Evolutionary conservation across 208 protist genomes (phyloP), one percentile per base, ranked within the genome.

Genomic region (Crithidia brevicula): DNA sequence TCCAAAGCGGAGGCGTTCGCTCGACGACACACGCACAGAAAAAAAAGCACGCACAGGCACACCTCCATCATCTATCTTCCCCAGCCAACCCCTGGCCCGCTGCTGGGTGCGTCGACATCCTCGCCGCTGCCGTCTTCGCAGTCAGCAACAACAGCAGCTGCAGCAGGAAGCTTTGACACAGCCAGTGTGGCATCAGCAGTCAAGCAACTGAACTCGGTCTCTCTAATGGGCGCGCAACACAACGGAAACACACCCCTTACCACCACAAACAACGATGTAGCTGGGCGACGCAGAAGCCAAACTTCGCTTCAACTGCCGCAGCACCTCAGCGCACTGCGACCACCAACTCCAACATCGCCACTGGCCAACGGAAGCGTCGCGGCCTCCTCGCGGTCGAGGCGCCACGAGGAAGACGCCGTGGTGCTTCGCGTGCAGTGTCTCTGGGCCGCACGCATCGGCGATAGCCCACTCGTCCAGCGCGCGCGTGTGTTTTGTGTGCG

Each of bases 391-490:
- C 58, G 20, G 0, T 27, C 20, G 11, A 40, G 43, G 4, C 43
- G 40, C 30, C 40, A 52, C 38, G 59, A 59, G 31, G 57, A 64
- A 10, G 43, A 73, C 5, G 57, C 45, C 10, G 13, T 85, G 20
- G 61, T 78, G 61, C 61, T 87, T 36, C 59, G 62, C 49, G 84
- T 81, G n/a, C 74, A 66, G 43, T 85, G 68, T 64, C 64, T 68
- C 51, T 88, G 80, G 82, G 65, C 77, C 45, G 62, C 82, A 36
- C 52, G 67, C 23, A 57, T 87, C 13, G 66, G 67, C 33, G 51
- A 65, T n/a, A 74, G 54, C 28, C 82, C 79, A 7, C 83, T 96
- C 31, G 75, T 96, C 11, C 82, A 83, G 53, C 79, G 86, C 31
- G 67, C 85, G 38, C 74, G 82, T 52, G 71, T 91, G 13, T 72